A percentile compares a stretch with the other conserved stretches of the same genome.
phyloP scores from a whole-genome alignment of 2,329 filamentous ascomycete species.

The Thelonectria olida region DNA sequence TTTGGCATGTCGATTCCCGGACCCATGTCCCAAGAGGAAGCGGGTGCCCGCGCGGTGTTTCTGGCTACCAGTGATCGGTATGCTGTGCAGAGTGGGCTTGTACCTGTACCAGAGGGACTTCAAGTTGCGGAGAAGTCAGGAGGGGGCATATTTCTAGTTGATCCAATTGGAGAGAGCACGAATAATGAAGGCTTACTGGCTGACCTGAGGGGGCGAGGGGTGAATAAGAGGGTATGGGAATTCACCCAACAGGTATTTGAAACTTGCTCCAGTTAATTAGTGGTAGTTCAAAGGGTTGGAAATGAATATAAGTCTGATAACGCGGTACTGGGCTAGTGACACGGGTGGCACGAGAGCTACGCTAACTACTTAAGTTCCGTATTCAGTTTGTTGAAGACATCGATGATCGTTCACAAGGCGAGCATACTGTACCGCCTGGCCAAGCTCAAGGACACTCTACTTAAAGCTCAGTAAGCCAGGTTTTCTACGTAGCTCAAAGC shows the following conservation, averaged over 20 bases:
- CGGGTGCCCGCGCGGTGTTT: constrained; percentile 3
- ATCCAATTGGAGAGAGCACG: not conserved
- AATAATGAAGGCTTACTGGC: constrained; percentile 9
- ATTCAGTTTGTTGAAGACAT: too few species aligned
- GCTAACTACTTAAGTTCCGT: too few species aligned
- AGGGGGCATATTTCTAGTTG: constrained; percentile 7
- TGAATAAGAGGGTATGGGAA: not conserved
- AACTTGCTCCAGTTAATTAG: not conserved
- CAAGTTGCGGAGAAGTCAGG: not conserved
- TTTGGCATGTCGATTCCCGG: not conserved
- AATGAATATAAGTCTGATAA: too few species aligned
- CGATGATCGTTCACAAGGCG: too few species aligned
- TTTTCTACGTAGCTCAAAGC: too few species aligned
- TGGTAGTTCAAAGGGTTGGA: too few species aligned
- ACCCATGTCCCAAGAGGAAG: constrained; percentile 6
- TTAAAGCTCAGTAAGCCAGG: too few species aligned
- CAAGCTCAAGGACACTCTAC: too few species aligned
- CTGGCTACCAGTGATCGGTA: not conserved
- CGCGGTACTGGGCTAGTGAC: too few species aligned
- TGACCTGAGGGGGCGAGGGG: not conserved
- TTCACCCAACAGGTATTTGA: not conserved
- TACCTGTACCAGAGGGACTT: not conserved
- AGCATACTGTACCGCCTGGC: too few species aligned
- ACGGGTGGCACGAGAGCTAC: too few species aligned
- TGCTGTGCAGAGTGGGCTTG: not conserved